Percentiles rank a stretch among this genome's conserved stretches.
These are phyloP conservation scores for Linnemannia schmuckeri DNA, from an alignment of 192 early-diverging fungal species.

Conservation along the genomic window DNA sequence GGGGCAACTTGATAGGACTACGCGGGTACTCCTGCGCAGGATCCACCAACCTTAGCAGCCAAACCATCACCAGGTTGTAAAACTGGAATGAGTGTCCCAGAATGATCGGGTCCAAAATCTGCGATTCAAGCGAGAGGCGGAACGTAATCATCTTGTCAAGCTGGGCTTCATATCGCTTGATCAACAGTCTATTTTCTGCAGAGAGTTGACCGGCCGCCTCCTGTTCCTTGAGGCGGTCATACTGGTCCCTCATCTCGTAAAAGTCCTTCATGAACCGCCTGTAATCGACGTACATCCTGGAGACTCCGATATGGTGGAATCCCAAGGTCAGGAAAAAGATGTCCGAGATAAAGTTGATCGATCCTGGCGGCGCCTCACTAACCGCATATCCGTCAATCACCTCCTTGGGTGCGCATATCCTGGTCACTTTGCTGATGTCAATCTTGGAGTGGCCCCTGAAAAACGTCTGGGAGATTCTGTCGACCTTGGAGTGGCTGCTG, in stretches of 20 bases:
- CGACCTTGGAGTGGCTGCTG: constrained; percentile 73
- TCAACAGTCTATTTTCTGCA: constrained; percentile 54
- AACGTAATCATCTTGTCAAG: constrained; percentile 76
- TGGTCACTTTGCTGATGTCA: constrained; percentile 79
- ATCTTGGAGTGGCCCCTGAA: constrained; percentile 65
- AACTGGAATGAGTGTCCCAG: constrained; percentile 79
- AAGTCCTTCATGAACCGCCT: constrained; percentile 75
- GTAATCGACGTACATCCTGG: constrained; percentile 79
- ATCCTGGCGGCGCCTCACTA: constrained; percentile 6
- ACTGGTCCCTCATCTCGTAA: constrained; percentile 77
- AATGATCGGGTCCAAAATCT: constrained; percentile 79
- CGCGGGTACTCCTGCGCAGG: constrained; percentile 62
- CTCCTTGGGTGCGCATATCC: constrained; percentile 82
- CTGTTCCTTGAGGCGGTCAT: constrained; percentile 72
- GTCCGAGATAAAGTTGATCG: constrained; percentile 90
- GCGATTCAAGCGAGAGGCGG: constrained; percentile 80
- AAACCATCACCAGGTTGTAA: constrained; percentile 92
- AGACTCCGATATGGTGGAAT: constrained; percentile 84
- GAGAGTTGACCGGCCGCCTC: constrained; percentile 54
- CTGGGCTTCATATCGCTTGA: constrained; percentile 75
- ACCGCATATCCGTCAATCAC: constrained; percentile 71
- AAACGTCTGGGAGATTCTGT: constrained; percentile 38
- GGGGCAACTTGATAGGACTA: constrained; percentile 60
- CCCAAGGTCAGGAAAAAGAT: constrained; percentile 87
- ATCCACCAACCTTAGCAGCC: constrained; percentile 84